phyloP scores from a whole-genome alignment of 78 protist genomes.

The Dictyostelium citrinum region DNA sequence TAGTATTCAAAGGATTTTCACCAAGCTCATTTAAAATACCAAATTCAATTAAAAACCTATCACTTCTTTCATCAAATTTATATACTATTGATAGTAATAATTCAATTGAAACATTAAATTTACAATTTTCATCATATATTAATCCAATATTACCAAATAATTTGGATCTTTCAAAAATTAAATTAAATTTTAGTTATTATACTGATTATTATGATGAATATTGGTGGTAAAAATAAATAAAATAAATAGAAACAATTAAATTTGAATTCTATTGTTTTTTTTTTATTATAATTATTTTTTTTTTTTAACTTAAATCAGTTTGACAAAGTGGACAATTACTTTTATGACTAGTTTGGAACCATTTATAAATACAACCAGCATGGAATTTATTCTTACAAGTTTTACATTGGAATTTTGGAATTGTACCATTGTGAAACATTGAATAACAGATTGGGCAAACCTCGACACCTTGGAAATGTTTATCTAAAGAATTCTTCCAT shows the following conservation, averaged over 20 bases:
- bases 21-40: background rate
- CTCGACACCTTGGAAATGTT: constrained; percentile 89
- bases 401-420: constrained; percentile 84
- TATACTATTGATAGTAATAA: background rate
- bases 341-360: constrained; percentile 85
- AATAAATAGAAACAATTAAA: background rate
- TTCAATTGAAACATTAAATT: background rate
- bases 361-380: constrained; percentile 87
- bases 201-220: background rate
- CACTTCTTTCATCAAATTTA: background rate
- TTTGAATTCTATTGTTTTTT: background rate
- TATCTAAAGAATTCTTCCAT: constrained; percentile 83
- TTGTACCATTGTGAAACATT: constrained; percentile 77
- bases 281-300: no score
- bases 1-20: background rate
- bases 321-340: constrained; percentile 85
- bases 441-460: constrained; percentile 91
- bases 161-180: background rate
- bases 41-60: background rate
- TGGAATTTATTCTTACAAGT: constrained; percentile 87
- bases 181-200: background rate
- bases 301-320: background rate
- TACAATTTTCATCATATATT: background rate
- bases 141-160: background rate
- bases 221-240: background rate